Evolutionary conservation across 164 flowering plant species (phyloP).

Genomic region (Magnolia kwangsiensis): DNA sequence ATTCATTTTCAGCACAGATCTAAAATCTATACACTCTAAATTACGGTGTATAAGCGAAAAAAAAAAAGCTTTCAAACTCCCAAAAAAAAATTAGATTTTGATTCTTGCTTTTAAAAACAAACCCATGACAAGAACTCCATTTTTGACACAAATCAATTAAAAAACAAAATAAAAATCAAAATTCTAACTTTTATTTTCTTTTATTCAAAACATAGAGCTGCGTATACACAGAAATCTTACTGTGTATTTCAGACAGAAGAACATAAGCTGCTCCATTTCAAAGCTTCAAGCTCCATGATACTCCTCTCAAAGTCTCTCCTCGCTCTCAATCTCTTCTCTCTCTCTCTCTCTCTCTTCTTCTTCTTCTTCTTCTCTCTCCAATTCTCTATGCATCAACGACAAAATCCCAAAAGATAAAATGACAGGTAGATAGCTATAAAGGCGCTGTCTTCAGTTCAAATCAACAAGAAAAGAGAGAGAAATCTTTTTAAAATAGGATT

Average conservation of each 20-base stretch:
- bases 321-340: neutral
- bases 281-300: constrained; percentile 24
- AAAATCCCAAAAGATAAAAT: constrained; percentile 27
- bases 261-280: constrained; percentile 9
- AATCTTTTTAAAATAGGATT: neutral
- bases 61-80: too few species aligned
- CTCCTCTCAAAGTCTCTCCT: too few species aligned
- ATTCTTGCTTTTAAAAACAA: neutral
- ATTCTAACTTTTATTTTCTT: too few species aligned
- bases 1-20: too few species aligned
- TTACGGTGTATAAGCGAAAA: neutral
- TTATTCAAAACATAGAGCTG: constrained; percentile 20
- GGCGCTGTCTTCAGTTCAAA: constrained; percentile 49
- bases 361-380: constrained; percentile 5
- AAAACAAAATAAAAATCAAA: neutral
- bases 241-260: constrained; percentile 13
- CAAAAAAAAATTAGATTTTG: neutral
- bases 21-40: neutral
- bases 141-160: neutral
- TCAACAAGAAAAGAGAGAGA: constrained; percentile 19
- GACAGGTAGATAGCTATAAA: constrained; percentile 33
- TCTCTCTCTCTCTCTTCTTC: neutral
- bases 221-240: constrained; percentile 26
- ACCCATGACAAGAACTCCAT: neutral
- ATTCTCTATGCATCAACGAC: constrained; percentile 25